Evolutionary conservation across 495 filamentous ascomycete genomes (phyloP).

Genomic region (Amniculicola lignicola): DNA sequence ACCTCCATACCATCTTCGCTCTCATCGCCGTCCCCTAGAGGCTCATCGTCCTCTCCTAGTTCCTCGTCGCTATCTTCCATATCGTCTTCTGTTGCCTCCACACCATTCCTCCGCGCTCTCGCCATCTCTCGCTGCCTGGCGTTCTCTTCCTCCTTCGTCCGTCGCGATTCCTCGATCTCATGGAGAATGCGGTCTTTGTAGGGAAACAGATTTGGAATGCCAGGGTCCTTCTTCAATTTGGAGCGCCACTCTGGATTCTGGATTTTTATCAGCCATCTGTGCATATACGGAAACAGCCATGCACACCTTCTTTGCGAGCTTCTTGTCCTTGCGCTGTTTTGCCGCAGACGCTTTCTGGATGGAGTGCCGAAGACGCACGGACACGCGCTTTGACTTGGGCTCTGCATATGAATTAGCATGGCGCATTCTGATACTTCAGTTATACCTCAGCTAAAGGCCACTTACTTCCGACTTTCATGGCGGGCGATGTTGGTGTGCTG

Average conservation of each 20-base stretch:
- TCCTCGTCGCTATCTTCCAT: conserved; percentile 52
- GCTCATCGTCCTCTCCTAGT: conserved; percentile 36
- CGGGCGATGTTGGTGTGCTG: neutral
- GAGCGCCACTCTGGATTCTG: conserved; percentile 92
- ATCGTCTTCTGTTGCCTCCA: conserved; percentile 42
- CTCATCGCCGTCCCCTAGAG: conserved; percentile 43
- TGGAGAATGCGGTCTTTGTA: conserved; percentile 94
- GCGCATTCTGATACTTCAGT: neutral
- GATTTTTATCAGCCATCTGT: neutral
- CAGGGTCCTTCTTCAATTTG: conserved; percentile 91
- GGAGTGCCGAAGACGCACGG: conserved; percentile 86
- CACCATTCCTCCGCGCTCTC: conserved; percentile 55
- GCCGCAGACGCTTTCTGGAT: conserved; percentile 90
- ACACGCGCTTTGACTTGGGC: conserved; percentile 87
- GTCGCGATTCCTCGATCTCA: conserved; percentile 86
- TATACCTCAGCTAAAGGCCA: neutral
- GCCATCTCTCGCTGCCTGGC: conserved; percentile 65
- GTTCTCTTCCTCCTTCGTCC: conserved; percentile 75
- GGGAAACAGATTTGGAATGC: conserved; percentile 95
- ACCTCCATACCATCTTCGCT: conserved; percentile 45
- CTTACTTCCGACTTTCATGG: conserved; percentile 37
- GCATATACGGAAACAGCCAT: neutral
- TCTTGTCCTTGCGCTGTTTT: conserved; percentile 85
- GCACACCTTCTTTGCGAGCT: conserved; percentile 74
- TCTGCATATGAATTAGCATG: conserved; percentile 52